Conservation (phyloP, 768 basidiomycete genomes). For the Tubosaeta brunneosetosa region DNA sequence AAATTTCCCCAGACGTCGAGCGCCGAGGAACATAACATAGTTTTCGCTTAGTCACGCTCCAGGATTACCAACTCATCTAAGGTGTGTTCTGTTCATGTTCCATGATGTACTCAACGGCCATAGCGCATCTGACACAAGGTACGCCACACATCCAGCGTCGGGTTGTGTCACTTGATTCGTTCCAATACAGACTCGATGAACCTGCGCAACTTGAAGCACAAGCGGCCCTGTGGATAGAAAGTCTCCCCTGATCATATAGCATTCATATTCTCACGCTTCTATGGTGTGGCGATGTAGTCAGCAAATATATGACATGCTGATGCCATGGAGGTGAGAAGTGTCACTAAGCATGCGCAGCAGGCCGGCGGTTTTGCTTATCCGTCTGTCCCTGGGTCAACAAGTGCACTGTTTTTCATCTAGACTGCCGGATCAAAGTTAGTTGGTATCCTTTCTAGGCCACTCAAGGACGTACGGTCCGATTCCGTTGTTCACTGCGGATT, state of each 20-base stretch:
- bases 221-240: constrained; percentile 16
- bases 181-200: constrained; percentile 63
- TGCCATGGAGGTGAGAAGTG: constrained; percentile 50
- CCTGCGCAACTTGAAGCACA: constrained; percentile 44
- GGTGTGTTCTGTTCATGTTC: constrained; percentile 41
- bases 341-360: constrained; percentile 9
- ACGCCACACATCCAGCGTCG: constrained; percentile 38
- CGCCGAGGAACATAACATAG: constrained; percentile 74
- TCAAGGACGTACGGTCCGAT: constrained; percentile 68
- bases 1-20: background rate
- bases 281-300: constrained; percentile 52
- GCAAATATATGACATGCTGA: constrained; percentile 73
- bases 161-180: constrained; percentile 67
- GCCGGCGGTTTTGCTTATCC: background rate
- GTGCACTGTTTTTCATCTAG: constrained; percentile 66
- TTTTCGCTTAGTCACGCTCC: constrained; percentile 75
- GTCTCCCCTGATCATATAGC: constrained; percentile 13
- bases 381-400: constrained; percentile 34
- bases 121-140: background rate
- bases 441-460: constrained; percentile 34
- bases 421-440: constrained; percentile 1
- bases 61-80: constrained; percentile 31
- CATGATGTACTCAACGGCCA: background rate
- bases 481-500: constrained; percentile 69
- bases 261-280: constrained; percentile 12